Evolutionary conservation across 2,329 filamentous ascomycete genomes (phyloP).

Genomic region (Ophiostoma quercus): DNA sequence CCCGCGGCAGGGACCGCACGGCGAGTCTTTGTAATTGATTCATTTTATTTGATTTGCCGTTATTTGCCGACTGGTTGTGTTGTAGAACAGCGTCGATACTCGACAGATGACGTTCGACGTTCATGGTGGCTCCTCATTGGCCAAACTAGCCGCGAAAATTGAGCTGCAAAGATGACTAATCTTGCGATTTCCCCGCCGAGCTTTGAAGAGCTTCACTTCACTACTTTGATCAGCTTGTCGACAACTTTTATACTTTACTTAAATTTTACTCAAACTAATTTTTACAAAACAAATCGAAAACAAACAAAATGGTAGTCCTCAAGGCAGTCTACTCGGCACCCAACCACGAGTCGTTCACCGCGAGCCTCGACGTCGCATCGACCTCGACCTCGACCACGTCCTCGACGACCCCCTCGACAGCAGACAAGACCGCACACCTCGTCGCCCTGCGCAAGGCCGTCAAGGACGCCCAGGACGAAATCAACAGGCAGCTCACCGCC

Average conservation of each 20-base stretch:
- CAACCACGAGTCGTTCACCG: conserved; percentile 22
- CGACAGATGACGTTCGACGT: background rate
- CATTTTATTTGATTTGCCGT: background rate
- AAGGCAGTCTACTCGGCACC: conserved; percentile 23
- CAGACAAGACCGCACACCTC: conserved; percentile 56
- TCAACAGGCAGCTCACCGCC: conserved; percentile 66
- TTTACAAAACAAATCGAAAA: background rate
- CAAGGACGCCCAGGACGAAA: conserved; percentile 53
- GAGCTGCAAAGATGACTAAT: conserved; percentile 1
- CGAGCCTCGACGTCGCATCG: conserved; percentile 23
- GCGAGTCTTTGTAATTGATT: conserved; percentile 12
- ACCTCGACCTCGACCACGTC: background rate
- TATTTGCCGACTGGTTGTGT: background rate
- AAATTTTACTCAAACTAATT: too few species aligned
- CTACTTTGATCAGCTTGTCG: too few species aligned
- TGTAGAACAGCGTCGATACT: background rate
- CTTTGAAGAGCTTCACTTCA: background rate
- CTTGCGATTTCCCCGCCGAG: background rate
- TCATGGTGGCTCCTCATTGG: conserved; percentile 7
- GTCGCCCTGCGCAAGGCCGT: conserved; percentile 53
- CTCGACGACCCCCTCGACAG: conserved; percentile 28
- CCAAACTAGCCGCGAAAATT: background rate
- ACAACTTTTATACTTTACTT: too few species aligned
- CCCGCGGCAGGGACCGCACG: background rate
- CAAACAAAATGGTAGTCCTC: conserved; percentile 16